Evolutionary conservation across 169 alveolate species (phyloP).

Genomic region (Theileria parva): DNA sequence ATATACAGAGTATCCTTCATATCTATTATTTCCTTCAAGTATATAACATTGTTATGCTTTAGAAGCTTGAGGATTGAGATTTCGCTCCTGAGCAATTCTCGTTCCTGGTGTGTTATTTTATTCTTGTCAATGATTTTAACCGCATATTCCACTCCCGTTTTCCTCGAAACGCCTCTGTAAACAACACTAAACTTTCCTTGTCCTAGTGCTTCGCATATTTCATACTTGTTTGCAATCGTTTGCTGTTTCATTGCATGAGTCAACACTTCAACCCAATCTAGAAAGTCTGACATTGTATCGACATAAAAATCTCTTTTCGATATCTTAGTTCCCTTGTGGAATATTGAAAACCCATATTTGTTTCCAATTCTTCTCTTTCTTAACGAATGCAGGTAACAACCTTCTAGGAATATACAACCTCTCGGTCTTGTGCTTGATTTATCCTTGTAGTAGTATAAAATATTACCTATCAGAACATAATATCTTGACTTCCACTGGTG

Average conservation of each 20-base stretch:
- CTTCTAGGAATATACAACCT: conserved; percentile 86
- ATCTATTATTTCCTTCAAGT: conserved; percentile 84
- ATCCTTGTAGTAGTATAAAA: conserved; percentile 79
- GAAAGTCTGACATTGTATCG: conserved; percentile 66
- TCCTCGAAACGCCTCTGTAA: conserved; percentile 76
- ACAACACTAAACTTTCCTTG: conserved; percentile 86
- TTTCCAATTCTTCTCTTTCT: conserved; percentile 27
- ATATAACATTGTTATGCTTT: conserved; percentile 84
- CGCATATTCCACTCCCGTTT: conserved; percentile 80
- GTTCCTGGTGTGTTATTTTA: conserved; percentile 76
- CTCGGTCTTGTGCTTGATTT: conserved; percentile 75
- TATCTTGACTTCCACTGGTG: conserved; percentile 81
- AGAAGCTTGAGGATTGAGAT: conserved; percentile 82
- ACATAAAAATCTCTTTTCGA: conserved; percentile 76
- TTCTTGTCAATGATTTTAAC: conserved; percentile 84
- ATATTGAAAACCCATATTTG: conserved; percentile 75
- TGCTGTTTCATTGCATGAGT: conserved; percentile 82
- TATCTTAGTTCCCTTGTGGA: conserved; percentile 72
- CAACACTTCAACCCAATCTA: conserved; percentile 82
- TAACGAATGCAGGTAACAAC: conserved; percentile 80
- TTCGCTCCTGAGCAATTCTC: conserved; percentile 84
- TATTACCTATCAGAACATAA: conserved; percentile 78
- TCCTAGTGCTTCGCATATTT: conserved; percentile 75
- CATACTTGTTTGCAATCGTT: conserved; percentile 76
- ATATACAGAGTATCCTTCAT: conserved; percentile 82